Percentiles rank a stretch among this genome's conserved stretches.
Evolutionary conservation across 2,329 filamentous ascomycete genomes (phyloP).

Genomic region (Colletotrichum tamarilloi): DNA sequence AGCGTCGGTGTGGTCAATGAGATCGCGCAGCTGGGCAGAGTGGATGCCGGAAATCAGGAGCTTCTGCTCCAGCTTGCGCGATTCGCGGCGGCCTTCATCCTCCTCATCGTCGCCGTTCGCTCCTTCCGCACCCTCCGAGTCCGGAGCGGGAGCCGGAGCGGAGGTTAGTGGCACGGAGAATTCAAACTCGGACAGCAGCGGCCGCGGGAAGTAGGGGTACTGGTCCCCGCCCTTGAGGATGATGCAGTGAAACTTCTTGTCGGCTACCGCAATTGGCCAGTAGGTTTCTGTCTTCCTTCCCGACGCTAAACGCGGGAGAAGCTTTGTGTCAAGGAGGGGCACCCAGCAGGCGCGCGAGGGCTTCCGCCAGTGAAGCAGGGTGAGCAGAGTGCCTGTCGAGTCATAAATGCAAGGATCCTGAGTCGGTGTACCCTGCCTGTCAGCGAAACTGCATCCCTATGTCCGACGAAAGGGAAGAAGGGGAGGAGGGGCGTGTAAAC

Average conservation of each 20-base stretch:
- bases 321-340: slow-evolving; percentile 89
- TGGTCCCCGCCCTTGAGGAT: slow-evolving; percentile 96
- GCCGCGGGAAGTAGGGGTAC: slow-evolving; percentile 92
- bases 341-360: slow-evolving; percentile 90
- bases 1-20: slow-evolving; percentile 74
- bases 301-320: slow-evolving; percentile 82
- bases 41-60: slow-evolving; percentile 81
- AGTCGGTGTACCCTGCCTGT: slow-evolving; percentile 8
- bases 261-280: slow-evolving; percentile 94
- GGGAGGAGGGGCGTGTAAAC: slow-evolving; percentile 43
- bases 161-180: slow-evolving; percentile 85
- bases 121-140: slow-evolving; percentile 47
- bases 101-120: slow-evolving; percentile 47
- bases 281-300: slow-evolving; percentile 91
- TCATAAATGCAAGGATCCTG: slow-evolving; percentile 97
- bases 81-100: slow-evolving; percentile 53
- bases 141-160: slow-evolving; percentile 48
- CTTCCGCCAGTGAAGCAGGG: slow-evolving; percentile 90
- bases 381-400: slow-evolving; percentile 86
- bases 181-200: slow-evolving; percentile 91
- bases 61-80: slow-evolving; percentile 78
- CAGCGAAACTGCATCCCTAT: slow-evolving; percentile 4
- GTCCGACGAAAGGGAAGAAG: not conserved
- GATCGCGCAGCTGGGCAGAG: slow-evolving; percentile 79
- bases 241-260: slow-evolving; percentile 96